Base-by-base conservation (phyloP, 129 eudicot genomes). In the Oenanthe sinensis region DNA sequence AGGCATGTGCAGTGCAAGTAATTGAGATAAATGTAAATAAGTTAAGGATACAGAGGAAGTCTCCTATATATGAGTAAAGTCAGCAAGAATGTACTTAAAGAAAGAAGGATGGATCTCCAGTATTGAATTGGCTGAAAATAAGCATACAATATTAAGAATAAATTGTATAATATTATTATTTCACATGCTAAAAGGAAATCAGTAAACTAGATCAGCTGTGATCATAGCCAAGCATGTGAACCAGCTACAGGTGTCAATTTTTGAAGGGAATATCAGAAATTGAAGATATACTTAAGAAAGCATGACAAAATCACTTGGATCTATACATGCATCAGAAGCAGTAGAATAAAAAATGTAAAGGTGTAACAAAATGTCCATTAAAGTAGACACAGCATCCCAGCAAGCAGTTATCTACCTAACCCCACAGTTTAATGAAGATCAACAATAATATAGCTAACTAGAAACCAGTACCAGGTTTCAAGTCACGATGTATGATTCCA, bases 401-500 rank as follows among this genome's bases (percentile, higher is more conserved):
- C 37, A 72, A 43, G 76, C 76, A 72, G 20, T 36, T 19, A 40
- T 40, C 52, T 44, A 72, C 76, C 54, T 43, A n/a, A 43, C 48
- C 76, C 54, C 52, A 72, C 54, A 44, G 30, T 10, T 72, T 72
- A 43, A 5, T 72, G 37, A 72, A 44, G 76, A 44, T 22, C 44
- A 72, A 22, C 17, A 72, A 72, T 9, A 20, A 20, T 72, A 43
- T 22, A 67, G 1, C 62, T 84, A 84, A 74, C 3, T 45, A 75
- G 19, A 13, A 70, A 36, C n/a, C 28, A 39, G 9, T 82, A 82
- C 97, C 97, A 74, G 98, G 97, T 75, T 94, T 94, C 52, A 94
- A 78, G 88, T 94, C 97, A 20, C 98, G 96, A 55, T 94, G 98
- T 71, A 94, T 94, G 72, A 94, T 91, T 68, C 98, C 98, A 40